Conservation (phyloP, 768 basidiomycete species). For the Nevesoporus exiguus region DNA sequence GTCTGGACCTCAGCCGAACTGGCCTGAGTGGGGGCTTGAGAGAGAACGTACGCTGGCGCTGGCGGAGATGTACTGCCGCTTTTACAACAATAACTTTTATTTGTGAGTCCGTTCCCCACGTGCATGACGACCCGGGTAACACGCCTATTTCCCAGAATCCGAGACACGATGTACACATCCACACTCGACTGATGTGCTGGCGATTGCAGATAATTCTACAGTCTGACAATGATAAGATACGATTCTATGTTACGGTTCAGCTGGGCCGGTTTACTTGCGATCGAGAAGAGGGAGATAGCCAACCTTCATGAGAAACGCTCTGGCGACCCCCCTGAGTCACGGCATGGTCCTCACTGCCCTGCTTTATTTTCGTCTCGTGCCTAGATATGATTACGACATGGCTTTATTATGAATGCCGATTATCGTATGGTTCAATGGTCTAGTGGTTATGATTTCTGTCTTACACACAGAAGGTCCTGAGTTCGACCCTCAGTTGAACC, state of each 20-base stretch:
- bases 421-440: slow-evolving; percentile 46
- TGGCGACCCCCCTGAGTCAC: too few relatives aligned
- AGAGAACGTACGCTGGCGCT: not conserved
- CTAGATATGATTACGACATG: not conserved
- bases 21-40: not conserved
- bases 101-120: slow-evolving; percentile 12
- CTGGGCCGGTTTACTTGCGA: not conserved
- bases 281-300: not conserved
- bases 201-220: not conserved
- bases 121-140: slow-evolving; percentile 10
- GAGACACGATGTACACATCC: not conserved
- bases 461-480: slow-evolving; percentile 42
- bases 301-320: not conserved
- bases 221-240: not conserved
- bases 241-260: not conserved
- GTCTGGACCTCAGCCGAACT: not conserved
- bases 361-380: too few relatives aligned
- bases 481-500: slow-evolving; percentile 44
- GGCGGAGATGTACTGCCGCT: not conserved
- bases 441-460: slow-evolving; percentile 61
- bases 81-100: slow-evolving; percentile 10
- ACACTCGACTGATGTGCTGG: not conserved
- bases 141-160: not conserved
- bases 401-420: accelerated
- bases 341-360: too few relatives aligned